A percentile compares a stretch with the other conserved stretches of the same genome.
Evolutionary conservation across 75 land plant species (phyloP).

Genomic region (Sequoiadendron giganteum): DNA sequence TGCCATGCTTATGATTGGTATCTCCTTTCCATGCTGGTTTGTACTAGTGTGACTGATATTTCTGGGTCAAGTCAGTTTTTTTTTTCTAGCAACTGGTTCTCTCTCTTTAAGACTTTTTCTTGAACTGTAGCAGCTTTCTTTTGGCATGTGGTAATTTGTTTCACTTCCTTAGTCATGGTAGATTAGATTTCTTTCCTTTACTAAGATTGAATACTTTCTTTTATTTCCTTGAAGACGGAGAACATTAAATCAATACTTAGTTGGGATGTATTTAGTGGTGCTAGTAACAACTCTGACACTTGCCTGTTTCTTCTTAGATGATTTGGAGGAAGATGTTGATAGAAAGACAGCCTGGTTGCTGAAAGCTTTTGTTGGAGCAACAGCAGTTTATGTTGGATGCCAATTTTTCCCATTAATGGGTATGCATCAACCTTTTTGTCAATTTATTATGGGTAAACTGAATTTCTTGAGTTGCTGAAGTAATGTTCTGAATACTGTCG

Average conservation of each 20-base stretch:
- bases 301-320: slow-evolving; percentile 6
- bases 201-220: background rate
- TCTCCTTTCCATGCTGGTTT: background rate
- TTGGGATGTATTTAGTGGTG: background rate
- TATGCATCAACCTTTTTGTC: slow-evolving; percentile 22
- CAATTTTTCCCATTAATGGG: slow-evolving; percentile 74
- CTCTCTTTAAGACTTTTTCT: background rate
- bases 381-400: slow-evolving; percentile 43
- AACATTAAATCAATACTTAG: background rate
- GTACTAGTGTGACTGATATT: background rate
- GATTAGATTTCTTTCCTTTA: background rate
- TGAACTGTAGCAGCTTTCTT: background rate
- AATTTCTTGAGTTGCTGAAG: background rate
- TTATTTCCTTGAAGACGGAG: background rate
- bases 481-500: no score
- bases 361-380: slow-evolving; percentile 59
- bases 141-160: background rate
- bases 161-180: background rate
- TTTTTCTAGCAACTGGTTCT: background rate
- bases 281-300: background rate
- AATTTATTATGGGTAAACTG: background rate
- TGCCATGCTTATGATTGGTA: background rate
- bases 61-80: background rate
- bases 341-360: slow-evolving; percentile 63
- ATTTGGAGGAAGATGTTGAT: slow-evolving; percentile 52